A percentile compares a stretch with the other conserved stretches of the same genome.
phyloP scores from a whole-genome alignment of 306 rosid genomes.

The Oxytropis ochrocephala region DNA sequence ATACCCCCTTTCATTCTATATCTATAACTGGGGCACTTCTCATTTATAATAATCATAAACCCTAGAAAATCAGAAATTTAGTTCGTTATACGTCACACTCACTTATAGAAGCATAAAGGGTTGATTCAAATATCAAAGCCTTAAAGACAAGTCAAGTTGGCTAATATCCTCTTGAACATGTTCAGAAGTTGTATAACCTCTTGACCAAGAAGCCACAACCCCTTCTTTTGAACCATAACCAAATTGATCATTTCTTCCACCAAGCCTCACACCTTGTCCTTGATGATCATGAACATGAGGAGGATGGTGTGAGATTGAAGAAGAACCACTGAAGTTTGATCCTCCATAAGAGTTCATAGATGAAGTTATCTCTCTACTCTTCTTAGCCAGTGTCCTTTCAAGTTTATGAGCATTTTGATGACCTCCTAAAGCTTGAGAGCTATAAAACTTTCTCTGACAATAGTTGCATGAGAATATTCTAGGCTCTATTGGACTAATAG shows the following conservation, averaged over 20 bases:
- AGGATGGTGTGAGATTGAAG: neutral
- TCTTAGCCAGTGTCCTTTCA: conserved; percentile 83
- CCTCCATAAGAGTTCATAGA: conserved; percentile 20
- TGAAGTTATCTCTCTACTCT: conserved; percentile 56
- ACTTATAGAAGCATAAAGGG: neutral
- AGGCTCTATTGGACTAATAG: conserved; percentile 31
- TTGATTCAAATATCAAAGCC: conserved; percentile 42
- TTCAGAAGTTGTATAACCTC: conserved; percentile 19
- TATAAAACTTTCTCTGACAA: conserved; percentile 77
- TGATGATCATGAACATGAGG: conserved; percentile 8
- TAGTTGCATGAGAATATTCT: conserved; percentile 79
- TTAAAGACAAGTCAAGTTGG: conserved; percentile 77
- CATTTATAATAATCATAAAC: neutral
- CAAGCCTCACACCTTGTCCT: conserved; percentile 25
- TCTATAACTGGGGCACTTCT: neutral
- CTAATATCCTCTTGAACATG: conserved; percentile 59
- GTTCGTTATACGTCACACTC: neutral
- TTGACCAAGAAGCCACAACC: conserved; percentile 32
- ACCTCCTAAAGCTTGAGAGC: conserved; percentile 89
- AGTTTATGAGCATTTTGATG: conserved; percentile 95
- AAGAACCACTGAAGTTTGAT: neutral
- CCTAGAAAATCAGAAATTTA: neutral
- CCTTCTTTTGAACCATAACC: conserved; percentile 29
- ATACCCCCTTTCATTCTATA: neutral
- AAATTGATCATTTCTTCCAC: conserved; percentile 23